Percentiles rank a stretch among this genome's conserved stretches.
Evolutionary conservation across 768 basidiomycete genomes (phyloP).

Genomic region (Termitomyces titanicus): DNA sequence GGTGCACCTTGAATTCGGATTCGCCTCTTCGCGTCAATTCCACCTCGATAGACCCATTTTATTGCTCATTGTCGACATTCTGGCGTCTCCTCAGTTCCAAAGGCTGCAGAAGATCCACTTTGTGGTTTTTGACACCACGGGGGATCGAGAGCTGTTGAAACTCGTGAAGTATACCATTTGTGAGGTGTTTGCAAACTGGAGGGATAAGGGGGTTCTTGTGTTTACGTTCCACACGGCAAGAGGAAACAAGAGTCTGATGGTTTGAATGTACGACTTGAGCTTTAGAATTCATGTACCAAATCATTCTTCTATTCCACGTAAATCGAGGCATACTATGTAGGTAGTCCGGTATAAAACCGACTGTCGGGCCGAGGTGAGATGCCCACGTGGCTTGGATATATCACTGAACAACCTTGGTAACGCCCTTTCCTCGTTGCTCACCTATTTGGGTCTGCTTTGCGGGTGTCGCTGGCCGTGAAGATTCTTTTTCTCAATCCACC

Average conservation of each 20-base stretch:
- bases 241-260: neutral
- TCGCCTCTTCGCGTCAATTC: constrained; percentile 27
- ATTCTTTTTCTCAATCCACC: constrained; percentile 1
- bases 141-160: constrained; percentile 14
- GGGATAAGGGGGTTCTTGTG: neutral
- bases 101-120: constrained; percentile 23
- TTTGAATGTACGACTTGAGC: neutral
- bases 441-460: neutral
- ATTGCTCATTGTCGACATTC: constrained; percentile 16
- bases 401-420: too few relatives aligned
- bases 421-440: neutral
- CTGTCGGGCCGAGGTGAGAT: too few relatives aligned
- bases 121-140: constrained; percentile 18
- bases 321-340: too few relatives aligned
- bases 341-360: too few relatives aligned
- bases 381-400: neutral
- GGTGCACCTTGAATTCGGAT: constrained; percentile 21
- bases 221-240: constrained; percentile 7
- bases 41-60: constrained; percentile 26
- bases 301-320: too few relatives aligned
- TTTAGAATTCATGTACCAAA: too few relatives aligned
- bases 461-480: neutral
- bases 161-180: constrained; percentile 12
- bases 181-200: constrained; percentile 9
- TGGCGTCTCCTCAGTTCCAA: constrained; percentile 19